phyloP scores from a whole-genome alignment of 2,329 filamentous ascomycete genomes.

The Monascus ruber region DNA sequence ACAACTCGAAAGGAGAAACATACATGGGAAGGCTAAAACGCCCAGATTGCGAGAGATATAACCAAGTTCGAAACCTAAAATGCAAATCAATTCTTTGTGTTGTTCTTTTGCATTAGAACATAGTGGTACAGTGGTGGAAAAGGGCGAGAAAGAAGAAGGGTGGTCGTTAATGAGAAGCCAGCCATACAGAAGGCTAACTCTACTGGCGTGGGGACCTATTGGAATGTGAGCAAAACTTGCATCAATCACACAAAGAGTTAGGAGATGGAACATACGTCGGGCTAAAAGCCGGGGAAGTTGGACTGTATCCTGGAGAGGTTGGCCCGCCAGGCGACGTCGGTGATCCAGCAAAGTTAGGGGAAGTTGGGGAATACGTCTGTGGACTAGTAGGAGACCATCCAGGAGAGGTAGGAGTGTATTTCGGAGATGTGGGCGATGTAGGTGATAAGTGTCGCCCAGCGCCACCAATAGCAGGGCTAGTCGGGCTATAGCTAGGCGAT shows the following conservation, averaged over 20 bases:
- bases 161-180: conserved; percentile 3
- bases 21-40: conserved; percentile 19
- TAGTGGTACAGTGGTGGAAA: conserved; percentile 30
- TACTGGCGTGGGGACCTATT: conserved; percentile 32
- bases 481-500: conserved; percentile 48
- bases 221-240: conserved; percentile 7
- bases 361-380: conserved; percentile 40
- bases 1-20: conserved; percentile 14
- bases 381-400: conserved; percentile 38
- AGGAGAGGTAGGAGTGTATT: conserved; percentile 47
- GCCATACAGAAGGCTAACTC: conserved; percentile 8
- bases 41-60: conserved; percentile 26
- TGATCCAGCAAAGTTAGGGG: conserved; percentile 36
- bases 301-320: conserved; percentile 33
- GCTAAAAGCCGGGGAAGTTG: conserved; percentile 33
- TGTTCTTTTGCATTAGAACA: conserved; percentile 16
- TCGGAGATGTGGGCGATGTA: conserved; percentile 39
- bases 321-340: conserved; percentile 31
- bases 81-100: conserved; percentile 26
- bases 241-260: background rate
- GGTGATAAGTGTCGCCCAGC: conserved; percentile 30
- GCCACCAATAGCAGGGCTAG: conserved; percentile 37
- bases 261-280: conserved; percentile 25
- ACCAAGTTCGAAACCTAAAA: conserved; percentile 25
- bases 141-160: conserved; percentile 8